A percentile compares a stretch with the other conserved stretches of the same genome.
Conservation (phyloP, 1,284 basidiomycete genomes). For the Erythrobasidium hasegawianum region DNA sequence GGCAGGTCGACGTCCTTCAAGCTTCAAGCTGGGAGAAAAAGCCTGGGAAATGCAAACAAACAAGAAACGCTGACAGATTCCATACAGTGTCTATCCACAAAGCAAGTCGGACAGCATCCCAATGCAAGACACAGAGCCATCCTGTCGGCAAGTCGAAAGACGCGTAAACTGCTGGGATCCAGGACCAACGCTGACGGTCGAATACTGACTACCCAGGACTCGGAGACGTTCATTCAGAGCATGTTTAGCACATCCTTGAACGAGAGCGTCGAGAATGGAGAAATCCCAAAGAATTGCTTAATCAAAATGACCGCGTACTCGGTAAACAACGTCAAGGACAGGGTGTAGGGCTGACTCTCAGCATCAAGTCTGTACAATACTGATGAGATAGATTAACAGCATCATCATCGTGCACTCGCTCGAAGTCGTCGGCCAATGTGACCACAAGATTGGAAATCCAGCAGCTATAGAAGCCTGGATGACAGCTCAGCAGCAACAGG, state of each 20-base stretch:
- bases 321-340: slow-evolving; percentile 77
- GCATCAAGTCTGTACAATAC: background rate
- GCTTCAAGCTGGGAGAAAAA: too few species aligned
- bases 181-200: background rate
- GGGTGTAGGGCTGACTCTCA: slow-evolving; percentile 59
- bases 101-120: slow-evolving; percentile 14
- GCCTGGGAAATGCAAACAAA: too few species aligned
- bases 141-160: slow-evolving; percentile 13
- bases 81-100: slow-evolving; percentile 26
- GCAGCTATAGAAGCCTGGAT: slow-evolving; percentile 50
- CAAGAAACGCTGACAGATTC: too few species aligned
- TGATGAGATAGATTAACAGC: slow-evolving; percentile 49
- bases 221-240: slow-evolving; percentile 74
- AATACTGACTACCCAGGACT: slow-evolving; percentile 57
- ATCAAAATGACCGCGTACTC: slow-evolving; percentile 72
- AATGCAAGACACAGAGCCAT: slow-evolving; percentile 29
- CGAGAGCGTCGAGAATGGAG: slow-evolving; percentile 64
- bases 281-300: slow-evolving; percentile 68
- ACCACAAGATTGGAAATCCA: slow-evolving; percentile 74
- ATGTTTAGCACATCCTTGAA: slow-evolving; percentile 96
- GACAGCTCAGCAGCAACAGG: slow-evolving; percentile 7
- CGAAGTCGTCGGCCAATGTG: slow-evolving; percentile 51
- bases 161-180: background rate
- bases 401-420: slow-evolving; percentile 75
- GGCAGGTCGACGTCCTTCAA: background rate